Conservation (phyloP, 768 basidiomycete genomes). For the Russula olivacea region DNA sequence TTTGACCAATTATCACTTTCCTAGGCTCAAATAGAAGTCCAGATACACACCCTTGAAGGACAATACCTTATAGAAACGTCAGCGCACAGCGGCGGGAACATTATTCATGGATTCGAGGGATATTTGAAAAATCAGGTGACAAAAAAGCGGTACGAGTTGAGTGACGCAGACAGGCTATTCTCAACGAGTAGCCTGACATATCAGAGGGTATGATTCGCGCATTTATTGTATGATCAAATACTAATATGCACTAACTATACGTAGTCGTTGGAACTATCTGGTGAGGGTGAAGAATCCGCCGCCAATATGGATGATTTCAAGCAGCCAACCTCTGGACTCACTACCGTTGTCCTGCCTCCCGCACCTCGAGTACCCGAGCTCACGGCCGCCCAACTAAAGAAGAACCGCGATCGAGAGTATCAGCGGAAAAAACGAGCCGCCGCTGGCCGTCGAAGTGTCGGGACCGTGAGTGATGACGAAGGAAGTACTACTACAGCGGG, state of each 20-base stretch:
- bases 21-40: slow-evolving; percentile 70
- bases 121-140: slow-evolving; percentile 76
- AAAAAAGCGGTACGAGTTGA: slow-evolving; percentile 67
- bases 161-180: slow-evolving; percentile 74
- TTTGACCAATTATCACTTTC: background rate
- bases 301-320: slow-evolving; percentile 66
- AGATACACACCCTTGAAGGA: slow-evolving; percentile 74
- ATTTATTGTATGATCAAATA: background rate
- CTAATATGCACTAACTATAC: slow-evolving; percentile 13
- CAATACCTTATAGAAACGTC: slow-evolving; percentile 74
- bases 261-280: slow-evolving; percentile 70
- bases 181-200: slow-evolving; percentile 75
- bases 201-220: slow-evolving; percentile 50
- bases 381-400: slow-evolving; percentile 68
- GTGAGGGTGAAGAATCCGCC: slow-evolving; percentile 58
- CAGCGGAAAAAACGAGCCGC: slow-evolving; percentile 69
- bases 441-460: slow-evolving; percentile 55
- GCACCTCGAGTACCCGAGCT: slow-evolving; percentile 63
- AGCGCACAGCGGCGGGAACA: slow-evolving; percentile 73
- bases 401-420: slow-evolving; percentile 73
- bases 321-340: slow-evolving; percentile 64
- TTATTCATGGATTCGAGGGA: slow-evolving; percentile 81
- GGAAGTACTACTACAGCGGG: slow-evolving; percentile 37
- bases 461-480: slow-evolving; percentile 71
- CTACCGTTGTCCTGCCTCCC: slow-evolving; percentile 72